Percentiles rank a stretch among this genome's conserved stretches.
phyloP scores from a whole-genome alignment of 2,329 filamentous ascomycete genomes.

The Aspergillus spinulosporus region DNA sequence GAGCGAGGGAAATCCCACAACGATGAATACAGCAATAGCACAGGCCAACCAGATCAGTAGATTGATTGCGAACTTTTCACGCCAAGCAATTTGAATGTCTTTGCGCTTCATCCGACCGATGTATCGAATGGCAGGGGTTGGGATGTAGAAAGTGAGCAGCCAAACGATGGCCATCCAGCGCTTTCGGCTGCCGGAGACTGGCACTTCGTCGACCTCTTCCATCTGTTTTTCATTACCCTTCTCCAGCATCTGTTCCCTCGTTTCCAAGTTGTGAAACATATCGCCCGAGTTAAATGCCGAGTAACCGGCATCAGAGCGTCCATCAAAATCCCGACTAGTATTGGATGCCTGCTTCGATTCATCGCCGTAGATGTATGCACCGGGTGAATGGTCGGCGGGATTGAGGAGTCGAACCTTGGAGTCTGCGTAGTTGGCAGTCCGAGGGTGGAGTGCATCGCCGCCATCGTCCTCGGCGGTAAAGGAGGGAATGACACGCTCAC shows the following conservation, averaged over 20 bases:
- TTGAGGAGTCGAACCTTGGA: constrained; percentile 58
- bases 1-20: constrained; percentile 79
- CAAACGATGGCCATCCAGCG: constrained; percentile 87
- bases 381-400: constrained; percentile 51
- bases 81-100: constrained; percentile 89
- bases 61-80: constrained; percentile 98
- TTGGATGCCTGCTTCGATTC: constrained; percentile 84
- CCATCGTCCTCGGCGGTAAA: constrained; percentile 61
- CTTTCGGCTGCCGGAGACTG: constrained; percentile 76
- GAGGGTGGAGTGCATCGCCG: constrained; percentile 60
- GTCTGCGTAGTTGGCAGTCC: constrained; percentile 43
- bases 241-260: constrained; percentile 89
- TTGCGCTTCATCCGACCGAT: constrained; percentile 86
- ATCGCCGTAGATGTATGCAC: constrained; percentile 65
- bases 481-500: constrained; percentile 59
- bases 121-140: constrained; percentile 75
- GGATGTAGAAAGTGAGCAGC: constrained; percentile 80
- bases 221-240: constrained; percentile 89
- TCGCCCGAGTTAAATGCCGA: constrained; percentile 91
- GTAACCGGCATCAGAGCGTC: constrained; percentile 84
- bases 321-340: constrained; percentile 73
- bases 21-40: constrained; percentile 77
- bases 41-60: constrained; percentile 93
- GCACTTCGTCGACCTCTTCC: constrained; percentile 83
- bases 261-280: constrained; percentile 98